Base-by-base conservation (phyloP, 2,329 filamentous ascomycete genomes). In the Sporothrix curviconia region DNA sequence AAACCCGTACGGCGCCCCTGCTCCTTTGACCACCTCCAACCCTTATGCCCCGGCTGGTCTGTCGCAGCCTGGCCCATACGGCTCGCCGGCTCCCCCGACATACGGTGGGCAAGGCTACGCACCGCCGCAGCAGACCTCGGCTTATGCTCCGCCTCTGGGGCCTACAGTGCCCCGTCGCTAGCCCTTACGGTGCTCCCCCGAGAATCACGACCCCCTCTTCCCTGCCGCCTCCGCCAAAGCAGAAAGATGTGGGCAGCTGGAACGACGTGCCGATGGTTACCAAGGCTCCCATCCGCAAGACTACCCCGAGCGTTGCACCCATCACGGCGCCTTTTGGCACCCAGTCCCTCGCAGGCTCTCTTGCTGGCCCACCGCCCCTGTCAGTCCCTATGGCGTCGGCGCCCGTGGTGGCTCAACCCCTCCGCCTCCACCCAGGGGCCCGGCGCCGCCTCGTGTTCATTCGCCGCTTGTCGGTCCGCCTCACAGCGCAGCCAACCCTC, bases 251-350 rank as follows among this genome's bases (percentile, higher is more conserved):
- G 62, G 83, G 86, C 28, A 87, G 89, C 65, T 99, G 94, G 94
- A 99, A 99, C 65, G 94, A 99, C 71, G 87, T 95, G 53, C 94
- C 94, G 1, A 81, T 96, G 66, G 88, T 97, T 46, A 79, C 83
- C 46, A 90, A 92, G 75, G 76, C 81, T 56, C 79, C 87, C 14
- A 80, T 86, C 22, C 84, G 92, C 63, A 83, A 86, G 68, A 79
- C 79, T 46, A 96, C 92, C 1, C 90, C 92, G 2, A 84, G 79
- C 56, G 76, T 83, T 19, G 81, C 84, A 53, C 77, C 87, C 3
- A 83, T 91, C 52, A 83, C 79, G n/a, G 83, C 88, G 17, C 89
- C 90, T 8, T 95, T 94, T 76, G 80, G 84, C 2, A 82, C 82
- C 67, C 78, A 79, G 59, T 74, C 75, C 60, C 69, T 75, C 24